Conservation (phyloP, 139 green algal genomes). For the Chlorella sp. region DNA sequence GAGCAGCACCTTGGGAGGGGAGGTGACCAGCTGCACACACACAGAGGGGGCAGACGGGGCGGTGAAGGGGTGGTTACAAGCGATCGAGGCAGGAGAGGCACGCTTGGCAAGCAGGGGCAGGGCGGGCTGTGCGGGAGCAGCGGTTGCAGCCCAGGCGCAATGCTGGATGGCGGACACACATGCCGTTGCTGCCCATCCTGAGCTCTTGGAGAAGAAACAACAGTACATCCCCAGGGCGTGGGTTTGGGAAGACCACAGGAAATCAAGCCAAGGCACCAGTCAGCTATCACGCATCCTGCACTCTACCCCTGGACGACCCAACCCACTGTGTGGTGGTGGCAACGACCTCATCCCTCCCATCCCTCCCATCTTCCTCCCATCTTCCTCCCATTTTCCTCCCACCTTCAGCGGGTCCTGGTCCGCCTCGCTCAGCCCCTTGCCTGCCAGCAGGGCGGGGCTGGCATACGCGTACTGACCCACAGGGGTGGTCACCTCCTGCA, state of each 20-base stretch:
- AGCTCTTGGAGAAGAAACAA: too few relatives aligned
- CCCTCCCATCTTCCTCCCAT: neutral
- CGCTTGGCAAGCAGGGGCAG: neutral
- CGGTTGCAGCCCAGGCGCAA: too few relatives aligned
- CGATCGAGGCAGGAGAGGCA: too few relatives aligned
- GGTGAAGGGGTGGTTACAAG: neutral
- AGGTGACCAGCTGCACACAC: constrained; percentile 9
- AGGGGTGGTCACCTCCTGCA: constrained; percentile 60
- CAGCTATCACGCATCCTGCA: too few relatives aligned
- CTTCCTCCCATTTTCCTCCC: neutral
- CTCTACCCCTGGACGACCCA: too few relatives aligned
- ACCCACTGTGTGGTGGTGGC: too few relatives aligned
- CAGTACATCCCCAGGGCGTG: too few relatives aligned
- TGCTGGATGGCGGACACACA: too few relatives aligned
- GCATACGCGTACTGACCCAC: constrained; percentile 46
- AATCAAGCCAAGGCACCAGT: too few relatives aligned
- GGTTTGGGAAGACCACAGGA: too few relatives aligned
- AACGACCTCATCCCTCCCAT: too few relatives aligned
- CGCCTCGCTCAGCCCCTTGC: neutral
- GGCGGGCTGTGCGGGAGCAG: neutral
- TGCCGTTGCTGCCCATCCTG: too few relatives aligned
- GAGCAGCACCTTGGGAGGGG: constrained; percentile 33
- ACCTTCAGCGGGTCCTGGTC: constrained; percentile 13
- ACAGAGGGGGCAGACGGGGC: neutral
- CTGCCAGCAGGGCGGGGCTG: constrained; percentile 28